Conservation (phyloP, 148 eudicot genomes). For the Hydrangea macrophylla region DNA sequence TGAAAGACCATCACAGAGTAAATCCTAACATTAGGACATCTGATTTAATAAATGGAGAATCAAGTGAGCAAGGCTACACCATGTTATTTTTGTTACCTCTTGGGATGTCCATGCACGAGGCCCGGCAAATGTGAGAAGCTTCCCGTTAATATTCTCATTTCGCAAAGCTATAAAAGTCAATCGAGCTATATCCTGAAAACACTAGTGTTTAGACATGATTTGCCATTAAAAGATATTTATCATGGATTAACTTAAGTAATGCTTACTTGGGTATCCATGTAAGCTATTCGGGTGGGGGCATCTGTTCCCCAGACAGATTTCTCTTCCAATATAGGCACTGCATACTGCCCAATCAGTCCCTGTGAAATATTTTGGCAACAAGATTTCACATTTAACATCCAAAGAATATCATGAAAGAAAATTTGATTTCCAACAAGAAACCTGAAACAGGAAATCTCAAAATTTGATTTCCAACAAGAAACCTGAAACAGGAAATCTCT, state of each 20-base stretch:
- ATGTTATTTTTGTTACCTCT: constrained; percentile 49
- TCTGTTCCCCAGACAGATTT: constrained; percentile 99
- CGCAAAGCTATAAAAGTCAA: constrained; percentile 89
- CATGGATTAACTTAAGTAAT: neutral
- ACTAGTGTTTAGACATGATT: constrained; percentile 8
- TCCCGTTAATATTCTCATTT: constrained; percentile 73
- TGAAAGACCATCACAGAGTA: neutral
- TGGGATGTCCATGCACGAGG: constrained; percentile 99
- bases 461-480: neutral
- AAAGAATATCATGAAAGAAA: neutral
- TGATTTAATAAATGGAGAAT: neutral
- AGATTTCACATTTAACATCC: constrained; percentile 1
- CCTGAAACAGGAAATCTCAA: neutral
- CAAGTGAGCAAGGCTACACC: neutral
- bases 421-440: neutral
- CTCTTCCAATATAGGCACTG: constrained; percentile 96
- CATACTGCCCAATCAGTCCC: constrained; percentile 99
- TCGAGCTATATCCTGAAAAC: constrained; percentile 91
- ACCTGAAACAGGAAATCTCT: constrained; percentile 5
- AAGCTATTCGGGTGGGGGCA: constrained; percentile 98
- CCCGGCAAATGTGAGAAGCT: constrained; percentile 96
- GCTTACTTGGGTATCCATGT: constrained; percentile 96
- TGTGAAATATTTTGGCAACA: constrained; percentile 22
- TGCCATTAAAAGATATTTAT: neutral
- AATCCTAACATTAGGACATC: neutral